Conservation (phyloP, 1,284 basidiomycete species). For the Heliocybe sulcata region DNA sequence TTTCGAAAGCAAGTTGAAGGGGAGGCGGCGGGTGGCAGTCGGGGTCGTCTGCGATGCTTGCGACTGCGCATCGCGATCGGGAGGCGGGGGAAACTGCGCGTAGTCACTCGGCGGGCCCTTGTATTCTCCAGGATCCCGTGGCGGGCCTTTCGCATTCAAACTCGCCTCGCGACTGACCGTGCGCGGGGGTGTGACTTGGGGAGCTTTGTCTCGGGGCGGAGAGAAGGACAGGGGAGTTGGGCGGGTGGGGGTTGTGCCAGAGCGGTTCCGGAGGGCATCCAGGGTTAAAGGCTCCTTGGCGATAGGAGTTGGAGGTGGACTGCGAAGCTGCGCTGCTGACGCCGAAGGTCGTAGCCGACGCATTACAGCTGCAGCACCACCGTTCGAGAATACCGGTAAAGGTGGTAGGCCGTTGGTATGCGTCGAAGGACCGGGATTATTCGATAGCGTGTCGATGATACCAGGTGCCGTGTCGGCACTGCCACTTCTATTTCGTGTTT, state of each 20-base stretch:
- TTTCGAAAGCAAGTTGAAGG: constrained; percentile 60
- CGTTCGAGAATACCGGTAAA: background rate
- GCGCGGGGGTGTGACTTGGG: background rate
- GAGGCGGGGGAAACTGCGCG: constrained; percentile 60
- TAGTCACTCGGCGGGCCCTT: constrained; percentile 62
- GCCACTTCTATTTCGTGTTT: constrained; percentile 63
- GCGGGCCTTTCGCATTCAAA: constrained; percentile 1
- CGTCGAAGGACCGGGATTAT: background rate
- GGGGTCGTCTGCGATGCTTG: constrained; percentile 25
- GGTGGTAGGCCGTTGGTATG: constrained; percentile 8
- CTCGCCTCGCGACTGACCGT: background rate
- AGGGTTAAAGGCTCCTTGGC: constrained; percentile 26
- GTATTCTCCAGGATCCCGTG: constrained; percentile 40
- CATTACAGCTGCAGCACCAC: constrained; percentile 28
- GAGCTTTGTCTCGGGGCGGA: constrained; percentile 5
- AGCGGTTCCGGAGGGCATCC: constrained; percentile 46
- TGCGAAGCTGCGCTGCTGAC: constrained; percentile 69
- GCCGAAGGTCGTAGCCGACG: constrained; percentile 60
- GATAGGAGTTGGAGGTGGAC: constrained; percentile 28
- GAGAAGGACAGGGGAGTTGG: constrained; percentile 11
- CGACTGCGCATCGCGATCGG: constrained; percentile 15
- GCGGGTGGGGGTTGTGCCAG: constrained; percentile 60
- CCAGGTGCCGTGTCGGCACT: constrained; percentile 49
- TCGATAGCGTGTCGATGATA: background rate
- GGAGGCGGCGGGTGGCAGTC: constrained; percentile 50